These are phyloP conservation scores for Trichosporon inkin DNA, from an alignment of 1,284 basidiomycete species.

Conservation along the genomic window DNA sequence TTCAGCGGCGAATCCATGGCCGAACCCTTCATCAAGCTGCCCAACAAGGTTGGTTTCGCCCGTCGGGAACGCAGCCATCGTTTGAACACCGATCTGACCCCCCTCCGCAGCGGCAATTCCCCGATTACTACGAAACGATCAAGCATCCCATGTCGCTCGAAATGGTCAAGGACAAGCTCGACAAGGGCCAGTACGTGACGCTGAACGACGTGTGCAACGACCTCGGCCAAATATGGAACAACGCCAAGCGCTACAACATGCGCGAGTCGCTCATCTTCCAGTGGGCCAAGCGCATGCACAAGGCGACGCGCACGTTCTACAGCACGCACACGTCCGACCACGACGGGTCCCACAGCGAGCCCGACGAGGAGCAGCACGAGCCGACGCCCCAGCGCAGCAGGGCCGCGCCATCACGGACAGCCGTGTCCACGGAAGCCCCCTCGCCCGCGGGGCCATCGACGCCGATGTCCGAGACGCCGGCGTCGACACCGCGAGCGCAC, in stretches of 20 bases:
- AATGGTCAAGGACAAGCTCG: constrained; percentile 38
- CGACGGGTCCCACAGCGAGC: constrained; percentile 19
- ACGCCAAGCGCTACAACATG: constrained; percentile 49
- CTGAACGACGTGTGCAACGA: constrained; percentile 39
- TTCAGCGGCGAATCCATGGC: constrained; percentile 37
- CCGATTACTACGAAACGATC: constrained; percentile 48
- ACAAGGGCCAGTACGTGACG: constrained; percentile 29
- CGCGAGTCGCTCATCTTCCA: constrained; percentile 46
- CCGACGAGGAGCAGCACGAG: constrained; percentile 19
- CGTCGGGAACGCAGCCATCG: background rate
- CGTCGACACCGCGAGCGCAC: constrained; percentile 4
- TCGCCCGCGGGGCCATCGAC: constrained; percentile 20
- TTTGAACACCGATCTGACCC: constrained; percentile 10
- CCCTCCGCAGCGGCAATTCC: constrained; percentile 36
- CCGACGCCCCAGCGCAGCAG: constrained; percentile 15
- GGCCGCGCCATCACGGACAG: constrained; percentile 17
- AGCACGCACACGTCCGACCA: constrained; percentile 17
- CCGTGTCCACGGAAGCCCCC: constrained; percentile 1
- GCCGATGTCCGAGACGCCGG: constrained; percentile 4
- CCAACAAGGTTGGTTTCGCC: constrained; percentile 36
- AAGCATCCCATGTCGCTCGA: constrained; percentile 47
- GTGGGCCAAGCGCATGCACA: constrained; percentile 48
- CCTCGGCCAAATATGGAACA: constrained; percentile 45
- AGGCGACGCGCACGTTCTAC: constrained; percentile 40
- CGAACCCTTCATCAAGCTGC: constrained; percentile 44